phyloP scores from a whole-genome alignment of 2,329 filamentous ascomycete species.

The Verticillium alfalfae region DNA sequence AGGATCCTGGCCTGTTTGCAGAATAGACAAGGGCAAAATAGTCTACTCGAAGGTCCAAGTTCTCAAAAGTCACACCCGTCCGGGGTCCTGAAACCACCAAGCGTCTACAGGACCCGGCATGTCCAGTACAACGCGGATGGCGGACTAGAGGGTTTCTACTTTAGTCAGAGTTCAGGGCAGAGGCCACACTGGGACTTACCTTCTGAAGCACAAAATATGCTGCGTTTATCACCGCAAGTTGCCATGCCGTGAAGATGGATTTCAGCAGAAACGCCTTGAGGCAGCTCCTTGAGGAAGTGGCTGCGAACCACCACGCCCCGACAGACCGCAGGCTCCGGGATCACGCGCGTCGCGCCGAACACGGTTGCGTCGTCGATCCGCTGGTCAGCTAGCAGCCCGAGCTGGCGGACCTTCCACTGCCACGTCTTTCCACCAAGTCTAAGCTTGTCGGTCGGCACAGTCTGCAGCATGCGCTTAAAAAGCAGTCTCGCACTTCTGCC shows the following conservation, averaged over 20 bases:
- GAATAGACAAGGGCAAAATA: too few species aligned
- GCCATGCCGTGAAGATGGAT: not conserved
- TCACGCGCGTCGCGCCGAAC: not conserved
- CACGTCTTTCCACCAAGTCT: not conserved
- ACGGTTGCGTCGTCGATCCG: not conserved
- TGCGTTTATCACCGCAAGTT: not conserved
- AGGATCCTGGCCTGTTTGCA: too few species aligned
- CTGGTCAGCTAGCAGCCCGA: not conserved
- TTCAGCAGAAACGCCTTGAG: not conserved
- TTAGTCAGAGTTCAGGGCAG: too few species aligned
- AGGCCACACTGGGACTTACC: not conserved
- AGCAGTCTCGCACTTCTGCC: not conserved
- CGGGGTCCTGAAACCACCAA: too few species aligned
- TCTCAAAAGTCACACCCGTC: too few species aligned
- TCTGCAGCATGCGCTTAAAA: not conserved
- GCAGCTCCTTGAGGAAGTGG: not conserved
- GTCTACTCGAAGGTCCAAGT: too few species aligned
- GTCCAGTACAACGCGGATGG: too few species aligned
- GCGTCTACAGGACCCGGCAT: too few species aligned
- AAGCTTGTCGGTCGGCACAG: not conserved
- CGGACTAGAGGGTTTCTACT: too few species aligned
- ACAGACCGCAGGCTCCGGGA: not conserved
- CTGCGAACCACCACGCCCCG: not conserved
- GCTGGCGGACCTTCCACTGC: not conserved
- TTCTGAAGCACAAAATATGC: not conserved